Conservation (phyloP, 176 grass and related monocot species). For the Eragrostis curvula region DNA sequence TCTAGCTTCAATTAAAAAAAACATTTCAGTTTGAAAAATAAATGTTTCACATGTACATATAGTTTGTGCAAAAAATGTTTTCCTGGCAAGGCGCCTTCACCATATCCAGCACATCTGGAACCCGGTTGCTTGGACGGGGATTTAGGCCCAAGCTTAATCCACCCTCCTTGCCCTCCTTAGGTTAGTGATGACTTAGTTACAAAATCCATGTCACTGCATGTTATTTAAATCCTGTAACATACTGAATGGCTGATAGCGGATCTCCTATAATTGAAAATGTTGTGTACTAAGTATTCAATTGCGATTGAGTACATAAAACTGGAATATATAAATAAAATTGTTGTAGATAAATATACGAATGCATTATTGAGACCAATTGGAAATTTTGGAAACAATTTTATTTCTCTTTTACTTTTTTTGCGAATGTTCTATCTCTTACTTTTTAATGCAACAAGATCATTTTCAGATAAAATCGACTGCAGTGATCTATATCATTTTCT, state of each 20-base stretch:
- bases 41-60: constrained; percentile 7
- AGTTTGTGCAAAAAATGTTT: constrained; percentile 70
- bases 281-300: not conserved
- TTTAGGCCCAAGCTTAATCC: constrained; percentile 30
- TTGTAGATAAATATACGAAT: not conserved
- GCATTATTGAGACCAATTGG: not conserved
- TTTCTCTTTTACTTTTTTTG: not conserved
- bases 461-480: no score
- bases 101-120: constrained; percentile 74
- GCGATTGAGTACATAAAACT: not conserved
- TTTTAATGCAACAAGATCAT: no score
- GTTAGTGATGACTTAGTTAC: constrained; percentile 6
- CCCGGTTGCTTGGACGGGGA: constrained; percentile 47
- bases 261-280: not conserved
- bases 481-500: no score
- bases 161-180: constrained; percentile 25
- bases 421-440: no score
- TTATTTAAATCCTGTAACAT: not conserved
- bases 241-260: not conserved
- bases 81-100: constrained; percentile 72
- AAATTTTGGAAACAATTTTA: not conserved
- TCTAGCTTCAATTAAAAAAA: no score
- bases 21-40: no score
- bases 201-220: not conserved
- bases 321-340: not conserved